Conservation (phyloP, 495 filamentous ascomycete genomes). For the Xylona heveae region DNA sequence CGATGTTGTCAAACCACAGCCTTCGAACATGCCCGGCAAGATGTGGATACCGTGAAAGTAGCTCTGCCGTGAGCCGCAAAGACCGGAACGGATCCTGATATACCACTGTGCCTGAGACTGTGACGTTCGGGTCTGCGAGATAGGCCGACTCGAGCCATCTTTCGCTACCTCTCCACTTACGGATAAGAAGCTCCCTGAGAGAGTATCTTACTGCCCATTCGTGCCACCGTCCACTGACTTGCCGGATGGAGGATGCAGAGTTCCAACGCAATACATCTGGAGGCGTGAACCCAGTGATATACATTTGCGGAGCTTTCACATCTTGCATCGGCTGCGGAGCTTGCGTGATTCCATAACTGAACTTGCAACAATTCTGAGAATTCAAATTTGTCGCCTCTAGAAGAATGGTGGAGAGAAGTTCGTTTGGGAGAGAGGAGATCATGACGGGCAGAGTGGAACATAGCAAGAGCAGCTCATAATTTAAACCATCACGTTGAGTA, state of each 20-base stretch:
- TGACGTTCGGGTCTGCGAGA: conserved; percentile 18
- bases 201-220: conserved; percentile 28
- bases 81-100: conserved; percentile 29
- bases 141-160: conserved; percentile 15
- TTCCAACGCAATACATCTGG: conserved; percentile 27
- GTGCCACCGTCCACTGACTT: conserved; percentile 27
- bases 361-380: conserved; percentile 16
- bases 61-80: conserved; percentile 21
- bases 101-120: conserved; percentile 20
- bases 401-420: conserved; percentile 28
- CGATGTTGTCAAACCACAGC: conserved; percentile 33
- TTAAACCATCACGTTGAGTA: too few relatives aligned
- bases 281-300: conserved; percentile 25
- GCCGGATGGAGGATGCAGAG: conserved; percentile 20
- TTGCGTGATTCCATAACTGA: conserved; percentile 28
- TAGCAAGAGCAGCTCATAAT: too few relatives aligned
- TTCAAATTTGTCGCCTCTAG: conserved; percentile 23
- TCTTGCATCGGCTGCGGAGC: conserved; percentile 21
- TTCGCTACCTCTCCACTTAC: conserved; percentile 29
- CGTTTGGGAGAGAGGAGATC: conserved; percentile 18
- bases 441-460: too few relatives aligned
- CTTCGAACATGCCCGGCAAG: conserved; percentile 25
- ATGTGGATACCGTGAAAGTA: conserved; percentile 19
- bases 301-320: conserved; percentile 19
- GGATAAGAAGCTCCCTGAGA: conserved; percentile 25